phyloP scores from a whole-genome alignment of 179 eudicot genomes.

The Heliamphora pulchella region DNA sequence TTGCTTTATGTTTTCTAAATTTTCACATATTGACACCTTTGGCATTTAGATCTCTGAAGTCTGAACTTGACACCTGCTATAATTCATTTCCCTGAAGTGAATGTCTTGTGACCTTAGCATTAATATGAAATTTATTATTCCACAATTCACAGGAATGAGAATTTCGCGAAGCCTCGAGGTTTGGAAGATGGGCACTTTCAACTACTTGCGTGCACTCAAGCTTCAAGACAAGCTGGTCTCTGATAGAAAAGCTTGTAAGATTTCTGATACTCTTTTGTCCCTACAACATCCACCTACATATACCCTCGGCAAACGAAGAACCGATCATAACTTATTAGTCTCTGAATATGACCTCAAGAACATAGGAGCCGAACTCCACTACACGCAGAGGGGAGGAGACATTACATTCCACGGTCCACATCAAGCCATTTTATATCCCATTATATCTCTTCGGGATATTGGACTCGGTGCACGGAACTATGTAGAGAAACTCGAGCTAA shows the following conservation, averaged over 20 bases:
- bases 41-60: neutral
- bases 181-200: constrained; percentile 72
- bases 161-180: constrained; percentile 51
- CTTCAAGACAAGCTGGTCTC: constrained; percentile 63
- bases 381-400: constrained; percentile 82
- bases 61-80: neutral
- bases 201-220: constrained; percentile 60
- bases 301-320: constrained; percentile 79
- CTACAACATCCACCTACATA: constrained; percentile 90
- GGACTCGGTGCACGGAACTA: constrained; percentile 80
- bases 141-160: constrained; percentile 39
- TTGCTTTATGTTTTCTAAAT: neutral
- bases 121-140: neutral
- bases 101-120: neutral
- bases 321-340: constrained; percentile 64
- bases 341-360: constrained; percentile 48
- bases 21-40: neutral
- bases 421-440: constrained; percentile 79
- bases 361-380: constrained; percentile 81
- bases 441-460: constrained; percentile 62
- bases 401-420: constrained; percentile 78
- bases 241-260: constrained; percentile 51
- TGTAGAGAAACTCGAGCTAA: constrained; percentile 75
- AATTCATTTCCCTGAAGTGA: neutral
- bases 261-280: constrained; percentile 54